Conservation (phyloP, 2,329 filamentous ascomycete species). For the Laburnicola sp. region DNA sequence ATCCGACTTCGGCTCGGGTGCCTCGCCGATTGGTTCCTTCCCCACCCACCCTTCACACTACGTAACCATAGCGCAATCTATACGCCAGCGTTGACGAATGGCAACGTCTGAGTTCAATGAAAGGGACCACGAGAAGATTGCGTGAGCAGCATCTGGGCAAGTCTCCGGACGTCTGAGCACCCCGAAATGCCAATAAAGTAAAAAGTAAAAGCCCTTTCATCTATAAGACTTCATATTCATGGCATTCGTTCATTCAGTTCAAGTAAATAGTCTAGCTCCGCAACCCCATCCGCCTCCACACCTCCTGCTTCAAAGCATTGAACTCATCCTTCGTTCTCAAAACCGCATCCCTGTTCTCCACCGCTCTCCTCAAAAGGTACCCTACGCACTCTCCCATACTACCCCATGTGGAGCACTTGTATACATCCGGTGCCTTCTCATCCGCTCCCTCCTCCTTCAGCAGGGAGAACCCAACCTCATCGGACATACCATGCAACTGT, state of each 20-base stretch:
- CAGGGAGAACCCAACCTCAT: slow-evolving; percentile 71
- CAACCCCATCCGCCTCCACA: slow-evolving; percentile 24
- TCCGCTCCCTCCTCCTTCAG: slow-evolving; percentile 25
- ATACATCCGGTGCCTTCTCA: slow-evolving; percentile 51
- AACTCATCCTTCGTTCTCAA: slow-evolving; percentile 47
- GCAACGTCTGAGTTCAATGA: no score
- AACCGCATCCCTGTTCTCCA: slow-evolving; percentile 64
- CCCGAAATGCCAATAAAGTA: no score
- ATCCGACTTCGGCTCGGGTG: background rate
- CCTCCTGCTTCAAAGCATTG: slow-evolving; percentile 29
- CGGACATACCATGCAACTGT: slow-evolving; percentile 94
- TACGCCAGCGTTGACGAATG: no score
- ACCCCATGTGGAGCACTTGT: slow-evolving; percentile 63
- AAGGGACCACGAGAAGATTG: no score
- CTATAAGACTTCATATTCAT: background rate
- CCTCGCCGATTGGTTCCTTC: slow-evolving; percentile 4
- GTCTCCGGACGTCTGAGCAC: no score
- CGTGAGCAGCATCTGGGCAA: no score
- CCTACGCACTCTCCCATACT: slow-evolving; percentile 74
- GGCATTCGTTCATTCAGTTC: background rate
- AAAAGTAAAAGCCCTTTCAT: no score
- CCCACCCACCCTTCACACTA: slow-evolving; percentile 1
- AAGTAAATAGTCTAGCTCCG: background rate
- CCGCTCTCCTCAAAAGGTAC: slow-evolving; percentile 63
- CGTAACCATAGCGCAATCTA: background rate